Evolutionary conservation across 495 filamentous ascomycete genomes (phyloP), one percentile per base, ranked within the genome.

Genomic region (Aspergillus biplanus): DNA sequence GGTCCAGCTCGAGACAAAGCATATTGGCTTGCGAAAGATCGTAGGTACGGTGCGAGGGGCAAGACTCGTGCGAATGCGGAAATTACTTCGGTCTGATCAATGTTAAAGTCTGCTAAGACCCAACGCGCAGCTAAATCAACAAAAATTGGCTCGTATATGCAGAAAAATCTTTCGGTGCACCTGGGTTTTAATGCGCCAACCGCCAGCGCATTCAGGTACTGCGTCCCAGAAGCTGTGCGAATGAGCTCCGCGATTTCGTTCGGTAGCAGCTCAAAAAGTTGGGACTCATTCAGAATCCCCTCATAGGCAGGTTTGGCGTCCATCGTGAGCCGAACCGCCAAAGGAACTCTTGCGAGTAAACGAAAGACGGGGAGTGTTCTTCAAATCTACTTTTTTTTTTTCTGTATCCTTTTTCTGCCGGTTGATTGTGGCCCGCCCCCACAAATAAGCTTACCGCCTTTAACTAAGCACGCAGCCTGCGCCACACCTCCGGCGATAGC

Each of bases 111-210:
- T 13, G 76, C 73, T 52, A 67, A 68, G 46, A 90, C 74, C 90
- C 92, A 95, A 78, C 87, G 80, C 63, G 91, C 87, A 73, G 89
- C 92, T 50, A 92, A 75, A 71, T 97, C 92, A 64, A 91, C 85
- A 67, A 94, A 89, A 52, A 92, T 72, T 53, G 78, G 76, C 73
- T 91, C 85, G 71, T 92, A 91, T 62, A 86, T 78, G 62, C 80
- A 76, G 68, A 93, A 93, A 68, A 97, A 79, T 16, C 73, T 73
- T 63, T 89, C 81, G 57, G 91, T 93, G 64, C 83, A 78, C 57
- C 78, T 72, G 52, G 90, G 80, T 63, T 87, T 77, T 63, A 94
- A 81, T 33, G 92, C 87, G 59, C 86, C 83, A 61, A 76, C 74
- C 58, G 90, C 83, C 70, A 96, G 78, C 59, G 84, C 82, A 72